A percentile compares a stretch with the other conserved stretches of the same genome.
These are phyloP conservation scores for Phytophthora melonis DNA, from an alignment of 352 stramenopile genomes.

Conservation along the genomic window DNA sequence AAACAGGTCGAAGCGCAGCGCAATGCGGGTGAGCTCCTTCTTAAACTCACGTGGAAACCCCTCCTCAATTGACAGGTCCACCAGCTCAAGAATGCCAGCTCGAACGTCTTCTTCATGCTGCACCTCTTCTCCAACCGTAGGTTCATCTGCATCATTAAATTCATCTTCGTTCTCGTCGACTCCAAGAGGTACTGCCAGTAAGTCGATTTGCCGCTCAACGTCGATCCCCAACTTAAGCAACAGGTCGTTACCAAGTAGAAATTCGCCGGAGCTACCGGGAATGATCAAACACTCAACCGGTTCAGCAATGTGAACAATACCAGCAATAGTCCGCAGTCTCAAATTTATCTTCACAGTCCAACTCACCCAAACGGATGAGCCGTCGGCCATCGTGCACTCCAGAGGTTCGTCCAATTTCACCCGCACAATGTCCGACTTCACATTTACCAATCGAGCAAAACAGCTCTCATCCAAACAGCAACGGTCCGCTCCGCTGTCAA, in stretches of 20 bases:
- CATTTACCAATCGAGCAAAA: slow-evolving; percentile 1
- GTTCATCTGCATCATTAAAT: slow-evolving; percentile 19
- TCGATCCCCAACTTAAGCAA: slow-evolving; percentile 20
- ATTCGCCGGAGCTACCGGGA: slow-evolving; percentile 14
- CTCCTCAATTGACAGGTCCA: slow-evolving; percentile 5
- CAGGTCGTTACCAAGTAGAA: slow-evolving; percentile 26
- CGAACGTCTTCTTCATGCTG: neutral
- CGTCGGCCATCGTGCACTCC: slow-evolving; percentile 10
- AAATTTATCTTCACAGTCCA: slow-evolving; percentile 17
- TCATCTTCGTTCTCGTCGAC: slow-evolving; percentile 1
- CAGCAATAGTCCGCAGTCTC: slow-evolving; percentile 12
- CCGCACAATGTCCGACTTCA: neutral
- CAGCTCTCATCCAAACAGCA: slow-evolving; percentile 3
- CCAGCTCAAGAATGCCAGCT: neutral
- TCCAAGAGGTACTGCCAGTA: slow-evolving; percentile 7
- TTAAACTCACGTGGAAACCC: neutral
- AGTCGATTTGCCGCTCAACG: slow-evolving; percentile 15
- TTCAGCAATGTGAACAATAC: slow-evolving; percentile 13
- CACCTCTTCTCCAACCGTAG: neutral
- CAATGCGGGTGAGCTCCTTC: slow-evolving; percentile 2
- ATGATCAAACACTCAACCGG: slow-evolving; percentile 28
- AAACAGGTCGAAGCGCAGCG: slow-evolving; percentile 16
- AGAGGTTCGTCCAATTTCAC: neutral
- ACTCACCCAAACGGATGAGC: slow-evolving; percentile 10
- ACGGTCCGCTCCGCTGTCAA: slow-evolving; percentile 10